Percentiles rank a stretch among this genome's conserved stretches.
Evolutionary conservation across 306 rosid species (phyloP).

Genomic region (Pachyrhizus erosus): DNA sequence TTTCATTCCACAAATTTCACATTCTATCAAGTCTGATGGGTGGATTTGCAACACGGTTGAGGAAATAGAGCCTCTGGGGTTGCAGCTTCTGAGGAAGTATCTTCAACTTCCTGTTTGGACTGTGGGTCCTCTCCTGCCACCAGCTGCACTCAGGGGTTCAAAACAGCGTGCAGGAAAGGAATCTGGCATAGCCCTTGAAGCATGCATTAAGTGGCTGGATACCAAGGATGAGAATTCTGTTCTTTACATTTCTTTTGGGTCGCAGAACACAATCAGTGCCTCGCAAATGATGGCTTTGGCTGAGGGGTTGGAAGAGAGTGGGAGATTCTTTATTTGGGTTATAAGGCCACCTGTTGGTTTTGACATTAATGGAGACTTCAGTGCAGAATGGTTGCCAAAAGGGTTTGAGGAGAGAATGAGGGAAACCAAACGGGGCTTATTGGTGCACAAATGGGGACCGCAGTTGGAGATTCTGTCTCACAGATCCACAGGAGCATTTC

Average conservation of each 20-base stretch:
- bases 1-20: slow-evolving; percentile 45
- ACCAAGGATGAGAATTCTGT: slow-evolving; percentile 52
- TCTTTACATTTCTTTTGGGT: slow-evolving; percentile 80
- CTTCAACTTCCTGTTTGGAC: slow-evolving; percentile 51
- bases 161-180: slow-evolving; percentile 56
- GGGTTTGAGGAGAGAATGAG: slow-evolving; percentile 68
- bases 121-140: slow-evolving; percentile 68
- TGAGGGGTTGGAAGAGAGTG: slow-evolving; percentile 66
- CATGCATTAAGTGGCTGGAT: slow-evolving; percentile 65
- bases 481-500: slow-evolving; percentile 59
- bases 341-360: slow-evolving; percentile 76
- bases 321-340: slow-evolving; percentile 68
- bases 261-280: slow-evolving; percentile 72
- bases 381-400: slow-evolving; percentile 66
- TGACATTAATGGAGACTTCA: slow-evolving; percentile 58
- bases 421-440: slow-evolving; percentile 47
- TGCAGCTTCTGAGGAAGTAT: slow-evolving; percentile 57
- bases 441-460: slow-evolving; percentile 80
- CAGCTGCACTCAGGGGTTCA: slow-evolving; percentile 19
- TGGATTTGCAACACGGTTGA: slow-evolving; percentile 79
- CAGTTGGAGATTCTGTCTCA: slow-evolving; percentile 79
- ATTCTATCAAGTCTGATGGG: slow-evolving; percentile 56
- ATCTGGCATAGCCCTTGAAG: slow-evolving; percentile 54
- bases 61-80: slow-evolving; percentile 65
- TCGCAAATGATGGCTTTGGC: slow-evolving; percentile 80